These are phyloP conservation scores for Solanum chacoense DNA, from an alignment of 305 asterid species.

Conservation along the genomic window DNA sequence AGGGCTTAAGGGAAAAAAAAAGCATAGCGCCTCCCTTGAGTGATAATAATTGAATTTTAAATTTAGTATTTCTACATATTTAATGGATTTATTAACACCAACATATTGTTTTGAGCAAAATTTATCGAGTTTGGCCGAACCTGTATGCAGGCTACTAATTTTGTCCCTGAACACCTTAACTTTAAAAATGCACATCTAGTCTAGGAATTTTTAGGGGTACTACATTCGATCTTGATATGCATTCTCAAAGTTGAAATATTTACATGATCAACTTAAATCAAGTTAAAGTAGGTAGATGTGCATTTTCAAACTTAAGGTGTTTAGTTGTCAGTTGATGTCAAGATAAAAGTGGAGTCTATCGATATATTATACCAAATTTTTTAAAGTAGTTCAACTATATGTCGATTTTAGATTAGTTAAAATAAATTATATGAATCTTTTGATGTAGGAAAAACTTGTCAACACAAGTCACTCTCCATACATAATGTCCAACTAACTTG, in stretches of 20 bases:
- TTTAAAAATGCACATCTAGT: background rate
- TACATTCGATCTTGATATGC: background rate
- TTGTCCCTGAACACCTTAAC: rapidly evolving
- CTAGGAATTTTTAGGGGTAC: rapidly evolving
- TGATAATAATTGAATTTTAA: rapidly evolving
- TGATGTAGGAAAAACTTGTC: background rate
- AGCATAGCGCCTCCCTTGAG: too few relatives aligned
- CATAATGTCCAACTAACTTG: background rate
- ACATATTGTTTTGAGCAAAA: background rate
- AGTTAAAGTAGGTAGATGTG: background rate
- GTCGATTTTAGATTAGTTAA: background rate
- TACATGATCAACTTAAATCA: background rate
- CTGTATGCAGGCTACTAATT: rapidly evolving
- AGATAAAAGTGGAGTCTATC: background rate
- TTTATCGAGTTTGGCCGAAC: rapidly evolving
- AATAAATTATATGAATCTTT: background rate
- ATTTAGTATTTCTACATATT: too few relatives aligned
- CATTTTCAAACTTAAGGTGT: background rate
- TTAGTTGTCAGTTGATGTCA: background rate
- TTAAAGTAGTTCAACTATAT: background rate
- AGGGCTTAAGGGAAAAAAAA: too few relatives aligned
- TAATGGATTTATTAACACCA: background rate
- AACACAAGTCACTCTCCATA: background rate
- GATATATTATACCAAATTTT: background rate
- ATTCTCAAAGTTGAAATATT: background rate